Evolutionary conservation across 768 basidiomycete genomes (phyloP), one percentile per base, ranked within the genome.

Genomic region (Flagelloscypha sp.): DNA sequence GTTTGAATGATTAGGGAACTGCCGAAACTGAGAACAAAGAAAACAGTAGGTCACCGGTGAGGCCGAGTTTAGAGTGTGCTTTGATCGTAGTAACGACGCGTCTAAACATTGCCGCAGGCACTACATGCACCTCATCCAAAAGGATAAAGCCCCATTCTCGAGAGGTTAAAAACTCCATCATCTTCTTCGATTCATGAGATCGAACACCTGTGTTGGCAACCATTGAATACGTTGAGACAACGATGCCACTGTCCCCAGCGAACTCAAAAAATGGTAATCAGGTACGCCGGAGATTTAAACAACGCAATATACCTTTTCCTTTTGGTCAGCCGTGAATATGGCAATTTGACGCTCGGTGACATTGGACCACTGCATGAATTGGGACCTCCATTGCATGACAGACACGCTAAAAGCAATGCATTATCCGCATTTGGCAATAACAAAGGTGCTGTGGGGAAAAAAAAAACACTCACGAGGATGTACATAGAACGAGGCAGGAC

Each of bases 151-250:
- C 95, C 95, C 95, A 99, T 59, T 99, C 95, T 36, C 94, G 70
- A n/a, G 89, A 92, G 19, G 89, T 89, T 29, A 99, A 58, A 53
- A 98, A 99, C 47, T 99, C 93, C 95, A 99, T 99, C 88, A 98
- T 97, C 67, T 98, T 95, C 66, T 95, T 92, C 12, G 95, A 87
- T 53, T 94, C 92, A 55, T 98, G 90, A n/a, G 95, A 95, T 46
- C 95, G 78, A 56, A 97, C 95, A 51, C 92, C 87, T 3, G 90
- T 95, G 55, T 97, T 97, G 20, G 95, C 94, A 34, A 99, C 93
- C 95, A 99, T 99, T 4, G 94, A 97, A 56, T 99, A 99, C 8
- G 95, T 98, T 21, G 94, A 98, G 17, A 99, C 84, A 21, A 99
- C 93, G 43, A 99, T 97, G 23, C 95, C 95, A 44, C 94, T 90